These are phyloP conservation scores for Entomortierella parvispora DNA, from an alignment of 192 early-diverging fungal species.

Conservation along the genomic window DNA sequence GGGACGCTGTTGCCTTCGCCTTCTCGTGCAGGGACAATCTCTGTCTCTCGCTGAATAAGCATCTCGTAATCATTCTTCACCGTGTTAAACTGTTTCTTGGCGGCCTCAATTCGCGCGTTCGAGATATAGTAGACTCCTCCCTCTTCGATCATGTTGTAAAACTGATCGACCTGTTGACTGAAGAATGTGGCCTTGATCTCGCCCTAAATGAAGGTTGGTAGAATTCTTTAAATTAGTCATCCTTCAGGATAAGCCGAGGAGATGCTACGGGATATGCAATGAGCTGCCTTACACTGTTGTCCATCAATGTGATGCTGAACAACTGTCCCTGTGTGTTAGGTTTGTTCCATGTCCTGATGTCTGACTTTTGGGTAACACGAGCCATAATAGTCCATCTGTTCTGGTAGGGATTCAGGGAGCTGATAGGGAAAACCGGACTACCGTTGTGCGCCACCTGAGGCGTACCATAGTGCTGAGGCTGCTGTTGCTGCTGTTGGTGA, in stretches of 20 bases:
- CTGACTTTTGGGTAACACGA: slow-evolving; percentile 85
- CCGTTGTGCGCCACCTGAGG: too few species aligned
- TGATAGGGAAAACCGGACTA: slow-evolving; percentile 28
- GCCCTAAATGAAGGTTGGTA: slow-evolving; percentile 60
- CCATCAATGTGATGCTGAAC: slow-evolving; percentile 89
- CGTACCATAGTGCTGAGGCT: slow-evolving; percentile 6
- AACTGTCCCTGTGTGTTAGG: slow-evolving; percentile 75
- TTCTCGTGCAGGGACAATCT: slow-evolving; percentile 66
- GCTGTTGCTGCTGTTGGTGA: slow-evolving; percentile 23
- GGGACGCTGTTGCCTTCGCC: slow-evolving; percentile 63
- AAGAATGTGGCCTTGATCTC: slow-evolving; percentile 97
- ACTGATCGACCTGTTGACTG: slow-evolving; percentile 83
- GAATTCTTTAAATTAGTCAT: not conserved
- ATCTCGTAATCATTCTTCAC: slow-evolving; percentile 95
- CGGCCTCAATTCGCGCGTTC: slow-evolving; percentile 82
- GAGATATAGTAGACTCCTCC: slow-evolving; percentile 87
- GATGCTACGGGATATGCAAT: not conserved
- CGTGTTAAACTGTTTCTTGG: slow-evolving; percentile 84
- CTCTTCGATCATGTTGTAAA: slow-evolving; percentile 82
- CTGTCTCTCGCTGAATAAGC: slow-evolving; percentile 75
- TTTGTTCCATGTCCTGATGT: slow-evolving; percentile 86
- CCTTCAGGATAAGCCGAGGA: not conserved
- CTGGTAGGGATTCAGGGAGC: slow-evolving; percentile 51
- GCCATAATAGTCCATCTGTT: slow-evolving; percentile 93
- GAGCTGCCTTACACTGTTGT: slow-evolving; percentile 80